A percentile compares a stretch with the other conserved stretches of the same genome.
phyloP scores from a whole-genome alignment of 1,139 yeast genomes.

The Eremothecium gossypii region DNA sequence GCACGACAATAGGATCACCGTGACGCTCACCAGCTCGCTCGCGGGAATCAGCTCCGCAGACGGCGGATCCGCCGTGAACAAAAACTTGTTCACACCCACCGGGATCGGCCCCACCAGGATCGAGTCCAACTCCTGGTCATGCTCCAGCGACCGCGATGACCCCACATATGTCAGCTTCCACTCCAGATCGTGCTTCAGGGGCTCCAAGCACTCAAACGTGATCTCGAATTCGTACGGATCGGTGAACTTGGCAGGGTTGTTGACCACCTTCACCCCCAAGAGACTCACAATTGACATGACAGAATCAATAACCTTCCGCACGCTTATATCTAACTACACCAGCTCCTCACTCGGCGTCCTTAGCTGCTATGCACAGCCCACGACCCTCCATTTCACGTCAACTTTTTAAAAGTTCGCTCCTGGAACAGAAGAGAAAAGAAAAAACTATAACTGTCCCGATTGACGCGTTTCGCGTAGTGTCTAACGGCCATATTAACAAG shows the following conservation, averaged over 20 bases:
- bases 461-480: too few relatives aligned
- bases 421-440: too few relatives aligned
- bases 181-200: slow-evolving; percentile 84
- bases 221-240: slow-evolving; percentile 95
- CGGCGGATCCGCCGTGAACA: slow-evolving; percentile 94
- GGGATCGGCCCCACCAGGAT: slow-evolving; percentile 97
- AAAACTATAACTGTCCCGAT: too few relatives aligned
- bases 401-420: too few relatives aligned
- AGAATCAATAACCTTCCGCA: too few relatives aligned
- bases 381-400: too few relatives aligned
- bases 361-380: too few relatives aligned
- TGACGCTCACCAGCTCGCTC: slow-evolving; percentile 86
- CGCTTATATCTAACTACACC: too few relatives aligned
- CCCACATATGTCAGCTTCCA: slow-evolving; percentile 98
- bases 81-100: slow-evolving; percentile 87
- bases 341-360: too few relatives aligned
- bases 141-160: slow-evolving; percentile 83
- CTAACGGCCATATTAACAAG: too few relatives aligned
- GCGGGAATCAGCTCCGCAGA: slow-evolving; percentile 94
- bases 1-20: slow-evolving; percentile 86
- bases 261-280: slow-evolving; percentile 82
- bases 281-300: slow-evolving; percentile 88
- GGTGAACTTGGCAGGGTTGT: slow-evolving; percentile 89
- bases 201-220: slow-evolving; percentile 93
- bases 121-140: slow-evolving; percentile 93